Conservation (phyloP, 2,329 filamentous ascomycete genomes). For the Xylaria sp. region DNA sequence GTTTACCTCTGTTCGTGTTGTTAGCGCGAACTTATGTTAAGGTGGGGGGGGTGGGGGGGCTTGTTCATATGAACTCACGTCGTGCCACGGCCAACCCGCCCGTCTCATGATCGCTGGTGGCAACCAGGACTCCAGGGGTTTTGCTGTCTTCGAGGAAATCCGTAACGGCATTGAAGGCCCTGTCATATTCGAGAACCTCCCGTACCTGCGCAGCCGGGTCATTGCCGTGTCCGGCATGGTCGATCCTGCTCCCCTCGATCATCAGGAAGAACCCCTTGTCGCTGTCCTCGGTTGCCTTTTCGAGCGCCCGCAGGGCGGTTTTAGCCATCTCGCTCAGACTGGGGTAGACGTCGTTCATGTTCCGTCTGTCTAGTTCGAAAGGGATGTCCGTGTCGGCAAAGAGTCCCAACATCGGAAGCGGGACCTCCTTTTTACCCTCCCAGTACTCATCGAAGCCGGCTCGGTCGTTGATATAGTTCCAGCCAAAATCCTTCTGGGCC, state of each 20-base stretch:
- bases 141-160: conserved; percentile 79
- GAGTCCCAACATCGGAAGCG: conserved; percentile 83
- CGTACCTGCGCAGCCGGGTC: conserved; percentile 83
- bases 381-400: conserved; percentile 84
- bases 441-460: conserved; percentile 75
- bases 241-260: conserved; percentile 96
- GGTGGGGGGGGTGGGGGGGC: background rate
- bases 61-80: conserved; percentile 57
- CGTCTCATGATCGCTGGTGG: conserved; percentile 95
- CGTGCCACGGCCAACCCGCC: conserved; percentile 83
- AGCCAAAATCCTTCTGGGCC: conserved; percentile 75
- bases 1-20: conserved; percentile 47
- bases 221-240: conserved; percentile 88
- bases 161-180: conserved; percentile 77
- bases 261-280: conserved; percentile 98
- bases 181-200: conserved; percentile 95
- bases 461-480: conserved; percentile 75
- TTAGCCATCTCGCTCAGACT: conserved; percentile 89
- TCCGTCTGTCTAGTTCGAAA: conserved; percentile 87
- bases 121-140: conserved; percentile 78
- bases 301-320: conserved; percentile 78
- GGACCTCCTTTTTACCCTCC: conserved; percentile 62
- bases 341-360: conserved; percentile 78
- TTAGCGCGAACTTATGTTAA: conserved; percentile 46
- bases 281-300: conserved; percentile 77